Conservation (phyloP, 116 monocot species). For the Papilionanthe hybrid region DNA sequence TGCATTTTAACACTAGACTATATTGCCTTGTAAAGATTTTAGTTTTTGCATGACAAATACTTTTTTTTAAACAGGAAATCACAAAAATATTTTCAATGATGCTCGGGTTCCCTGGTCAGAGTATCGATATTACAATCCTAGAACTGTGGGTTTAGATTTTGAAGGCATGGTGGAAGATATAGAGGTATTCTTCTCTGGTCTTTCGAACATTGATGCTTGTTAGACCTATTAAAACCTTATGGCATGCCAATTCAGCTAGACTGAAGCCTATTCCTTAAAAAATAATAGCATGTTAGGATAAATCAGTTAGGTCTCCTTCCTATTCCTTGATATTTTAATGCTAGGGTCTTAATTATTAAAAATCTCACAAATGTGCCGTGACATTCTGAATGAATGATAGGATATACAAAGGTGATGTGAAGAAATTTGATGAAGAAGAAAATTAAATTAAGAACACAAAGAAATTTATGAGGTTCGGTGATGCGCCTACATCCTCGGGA, state of each 20-base stretch:
- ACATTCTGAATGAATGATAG: too few relatives aligned
- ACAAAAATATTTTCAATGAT: constrained; percentile 99
- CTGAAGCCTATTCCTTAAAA: too few relatives aligned
- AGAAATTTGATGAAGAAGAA: too few relatives aligned
- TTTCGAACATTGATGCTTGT: background rate
- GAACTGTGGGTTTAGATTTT: constrained; percentile 97
- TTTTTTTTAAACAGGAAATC: constrained; percentile 65
- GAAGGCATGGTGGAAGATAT: constrained; percentile 96
- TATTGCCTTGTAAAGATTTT: background rate
- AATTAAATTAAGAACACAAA: too few relatives aligned
- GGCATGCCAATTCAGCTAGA: background rate
- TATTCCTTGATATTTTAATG: too few relatives aligned
- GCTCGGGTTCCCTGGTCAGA: constrained; percentile 97
- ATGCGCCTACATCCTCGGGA: too few relatives aligned
- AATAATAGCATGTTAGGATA: too few relatives aligned
- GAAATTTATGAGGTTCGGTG: too few relatives aligned
- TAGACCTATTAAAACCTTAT: background rate
- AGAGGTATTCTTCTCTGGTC: constrained; percentile 42
- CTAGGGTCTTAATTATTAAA: too few relatives aligned
- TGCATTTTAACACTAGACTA: background rate
- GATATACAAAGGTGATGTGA: too few relatives aligned
- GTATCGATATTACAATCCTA: constrained; percentile 92
- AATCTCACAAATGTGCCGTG: too few relatives aligned
- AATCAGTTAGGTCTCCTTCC: too few relatives aligned
- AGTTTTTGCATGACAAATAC: constrained; percentile 6